Evolutionary conservation across 2,329 filamentous ascomycete species (phyloP).

Genomic region (Aspergillus tamarii): DNA sequence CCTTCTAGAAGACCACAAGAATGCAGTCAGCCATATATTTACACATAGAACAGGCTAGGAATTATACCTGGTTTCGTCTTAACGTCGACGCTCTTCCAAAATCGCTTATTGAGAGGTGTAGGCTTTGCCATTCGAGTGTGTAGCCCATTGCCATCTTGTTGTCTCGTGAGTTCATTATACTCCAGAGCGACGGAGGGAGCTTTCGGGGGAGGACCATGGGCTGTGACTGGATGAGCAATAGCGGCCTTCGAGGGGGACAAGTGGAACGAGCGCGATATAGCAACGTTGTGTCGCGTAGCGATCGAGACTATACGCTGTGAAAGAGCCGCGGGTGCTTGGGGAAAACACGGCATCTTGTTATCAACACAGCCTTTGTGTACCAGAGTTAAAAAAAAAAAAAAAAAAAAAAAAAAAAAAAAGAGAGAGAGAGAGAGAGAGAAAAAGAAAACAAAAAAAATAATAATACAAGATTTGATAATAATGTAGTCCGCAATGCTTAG

Average conservation of each 20-base stretch:
- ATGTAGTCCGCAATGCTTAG: not conserved
- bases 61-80: conserved; percentile 64
- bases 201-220: conserved; percentile 63
- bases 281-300: conserved; percentile 18
- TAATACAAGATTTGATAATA: no score
- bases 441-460: no score
- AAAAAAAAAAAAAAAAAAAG: no score
- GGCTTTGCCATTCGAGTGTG: conserved; percentile 20
- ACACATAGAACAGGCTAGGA: not conserved
- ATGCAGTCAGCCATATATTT: not conserved
- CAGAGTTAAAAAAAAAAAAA: not conserved
- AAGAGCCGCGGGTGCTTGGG: conserved; percentile 25
- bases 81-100: conserved; percentile 85
- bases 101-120: conserved; percentile 67
- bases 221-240: conserved; percentile 60
- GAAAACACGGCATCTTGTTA: conserved; percentile 25
- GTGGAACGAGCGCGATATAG: conserved; percentile 36
- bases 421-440: no score
- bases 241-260: conserved; percentile 47
- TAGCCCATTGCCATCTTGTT: conserved; percentile 49
- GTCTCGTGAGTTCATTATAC: conserved; percentile 51
- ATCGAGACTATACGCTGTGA: conserved; percentile 24
- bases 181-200: conserved; percentile 56
- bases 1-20: conserved; percentile 32
- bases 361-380: not conserved